Evolutionary conservation across 345 rosid genomes (phyloP).

Genomic region (Dipteronia dyeriana): DNA sequence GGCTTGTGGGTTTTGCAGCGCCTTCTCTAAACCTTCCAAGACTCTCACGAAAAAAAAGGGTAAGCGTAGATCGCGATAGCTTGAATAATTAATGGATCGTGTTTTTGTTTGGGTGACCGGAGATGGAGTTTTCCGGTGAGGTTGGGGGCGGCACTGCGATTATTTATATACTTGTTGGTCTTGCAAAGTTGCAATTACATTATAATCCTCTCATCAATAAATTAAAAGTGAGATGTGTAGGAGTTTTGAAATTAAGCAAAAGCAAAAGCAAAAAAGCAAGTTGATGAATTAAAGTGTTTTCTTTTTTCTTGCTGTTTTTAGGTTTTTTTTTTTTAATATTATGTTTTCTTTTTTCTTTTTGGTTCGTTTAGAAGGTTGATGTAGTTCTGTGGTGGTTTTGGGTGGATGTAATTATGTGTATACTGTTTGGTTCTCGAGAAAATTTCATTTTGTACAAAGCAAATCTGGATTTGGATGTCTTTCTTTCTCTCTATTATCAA

Average conservation of each 20-base stretch:
- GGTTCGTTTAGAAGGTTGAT: neutral
- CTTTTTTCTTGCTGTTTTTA: neutral
- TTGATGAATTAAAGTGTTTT: neutral
- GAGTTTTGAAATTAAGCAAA: constrained; percentile 3
- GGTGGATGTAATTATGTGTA: constrained; percentile 31
- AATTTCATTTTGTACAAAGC: constrained; percentile 19
- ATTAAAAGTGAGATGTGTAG: constrained; percentile 26
- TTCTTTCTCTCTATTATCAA: neutral
- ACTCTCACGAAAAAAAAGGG: constrained; percentile 49
- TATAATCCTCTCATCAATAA: constrained; percentile 29
- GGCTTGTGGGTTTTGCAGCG: constrained; percentile 79
- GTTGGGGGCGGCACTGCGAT: neutral
- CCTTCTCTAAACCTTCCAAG: constrained; percentile 54
- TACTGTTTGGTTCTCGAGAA: constrained; percentile 20
- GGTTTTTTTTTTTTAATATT: neutral
- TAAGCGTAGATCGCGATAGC: constrained; percentile 62
- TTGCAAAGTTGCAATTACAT: neutral
- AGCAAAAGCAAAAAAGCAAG: neutral
- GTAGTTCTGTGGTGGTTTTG: constrained; percentile 13
- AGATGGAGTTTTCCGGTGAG: constrained; percentile 29
- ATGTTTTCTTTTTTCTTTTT: neutral
- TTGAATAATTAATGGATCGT: neutral
- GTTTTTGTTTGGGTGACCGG: constrained; percentile 8
- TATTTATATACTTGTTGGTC: neutral
- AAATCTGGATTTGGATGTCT: neutral